Percentiles rank a stretch among this genome's conserved stretches.
These are phyloP conservation scores for Stenocarpella maydis DNA, from an alignment of 2,329 filamentous ascomycete genomes.

Conservation along the genomic window DNA sequence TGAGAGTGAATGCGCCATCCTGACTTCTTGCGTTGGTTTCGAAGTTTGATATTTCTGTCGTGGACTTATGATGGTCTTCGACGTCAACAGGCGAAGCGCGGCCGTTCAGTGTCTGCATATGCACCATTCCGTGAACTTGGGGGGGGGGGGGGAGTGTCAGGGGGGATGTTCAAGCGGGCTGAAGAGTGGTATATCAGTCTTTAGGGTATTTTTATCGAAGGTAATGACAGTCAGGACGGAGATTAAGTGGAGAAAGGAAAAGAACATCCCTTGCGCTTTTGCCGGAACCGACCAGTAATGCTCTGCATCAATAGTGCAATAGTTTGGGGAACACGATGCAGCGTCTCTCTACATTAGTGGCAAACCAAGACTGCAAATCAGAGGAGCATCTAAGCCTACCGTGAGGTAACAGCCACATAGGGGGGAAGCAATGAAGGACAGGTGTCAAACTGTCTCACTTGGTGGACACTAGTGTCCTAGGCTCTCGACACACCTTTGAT, in stretches of 20 bases:
- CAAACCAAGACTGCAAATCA: not conserved
- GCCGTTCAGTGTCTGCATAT: slow-evolving; percentile 1
- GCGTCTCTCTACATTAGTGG: slow-evolving; percentile 19
- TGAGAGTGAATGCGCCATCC: not conserved
- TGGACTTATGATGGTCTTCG: not conserved
- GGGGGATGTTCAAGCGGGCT: not conserved
- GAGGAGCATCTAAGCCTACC: not conserved
- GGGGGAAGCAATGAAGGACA: not conserved
- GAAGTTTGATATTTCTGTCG: not conserved
- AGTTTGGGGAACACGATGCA: not conserved
- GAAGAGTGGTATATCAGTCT: not conserved
- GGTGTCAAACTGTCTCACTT: not conserved
- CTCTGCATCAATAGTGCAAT: not conserved
- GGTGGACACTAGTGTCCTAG: too few species aligned
- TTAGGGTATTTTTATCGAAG: too few species aligned
- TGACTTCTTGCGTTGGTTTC: not conserved
- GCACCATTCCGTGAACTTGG: not conserved
- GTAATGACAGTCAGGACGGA: not conserved
- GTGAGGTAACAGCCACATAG: not conserved
- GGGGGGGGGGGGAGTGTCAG: too few species aligned
- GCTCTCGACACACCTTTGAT: not conserved
- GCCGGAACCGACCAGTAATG: not conserved
- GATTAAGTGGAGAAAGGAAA: not conserved
- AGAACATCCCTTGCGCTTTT: not conserved
- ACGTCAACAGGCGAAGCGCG: not conserved